A percentile compares a stretch with the other conserved stretches of the same genome.
Conservation (phyloP, 345 rosid genomes). For the Salix udensis region DNA sequence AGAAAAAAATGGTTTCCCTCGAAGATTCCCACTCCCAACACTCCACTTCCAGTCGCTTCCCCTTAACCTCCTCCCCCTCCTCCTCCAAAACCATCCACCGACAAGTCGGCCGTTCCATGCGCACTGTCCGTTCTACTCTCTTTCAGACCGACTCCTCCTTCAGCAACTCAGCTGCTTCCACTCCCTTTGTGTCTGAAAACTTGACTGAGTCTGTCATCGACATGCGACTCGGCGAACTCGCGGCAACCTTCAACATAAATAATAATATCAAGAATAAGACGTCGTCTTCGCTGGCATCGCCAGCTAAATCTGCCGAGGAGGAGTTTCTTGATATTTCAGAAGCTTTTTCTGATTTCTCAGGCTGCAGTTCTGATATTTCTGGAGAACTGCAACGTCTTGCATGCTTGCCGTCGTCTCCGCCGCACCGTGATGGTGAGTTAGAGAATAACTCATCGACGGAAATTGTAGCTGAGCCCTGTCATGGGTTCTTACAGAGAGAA, state of each 20-base stretch:
- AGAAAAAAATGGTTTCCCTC: constrained; percentile 58
- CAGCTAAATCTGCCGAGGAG: constrained; percentile 25
- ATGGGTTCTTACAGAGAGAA: constrained; percentile 76
- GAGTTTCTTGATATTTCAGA: constrained; percentile 71
- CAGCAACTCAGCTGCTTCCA: constrained; percentile 20
- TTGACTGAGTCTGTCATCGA: constrained; percentile 79
- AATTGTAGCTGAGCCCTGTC: constrained; percentile 66
- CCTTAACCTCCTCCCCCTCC: constrained; percentile 40
- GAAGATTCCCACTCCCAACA: constrained; percentile 51
- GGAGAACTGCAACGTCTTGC: constrained; percentile 95
- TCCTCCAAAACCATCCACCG: constrained; percentile 48
- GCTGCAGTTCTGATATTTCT: constrained; percentile 84
- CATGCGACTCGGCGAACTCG: constrained; percentile 86
- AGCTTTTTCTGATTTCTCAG: constrained; percentile 80
- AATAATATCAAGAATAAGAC: constrained; percentile 23
- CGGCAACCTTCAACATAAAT: constrained; percentile 33
- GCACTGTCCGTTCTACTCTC: constrained; percentile 70
- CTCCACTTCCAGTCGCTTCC: constrained; percentile 54
- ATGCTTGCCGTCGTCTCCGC: constrained; percentile 49
- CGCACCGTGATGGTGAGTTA: not conserved
- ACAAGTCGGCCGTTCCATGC: constrained; percentile 77
- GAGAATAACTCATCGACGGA: not conserved
- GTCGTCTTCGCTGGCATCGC: constrained; percentile 38
- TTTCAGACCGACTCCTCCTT: constrained; percentile 40
- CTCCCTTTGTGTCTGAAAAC: constrained; percentile 58